Evolutionary conservation across 2,329 filamentous ascomycete genomes (phyloP).

Genomic region (Metarhizium guizhouense): DNA sequence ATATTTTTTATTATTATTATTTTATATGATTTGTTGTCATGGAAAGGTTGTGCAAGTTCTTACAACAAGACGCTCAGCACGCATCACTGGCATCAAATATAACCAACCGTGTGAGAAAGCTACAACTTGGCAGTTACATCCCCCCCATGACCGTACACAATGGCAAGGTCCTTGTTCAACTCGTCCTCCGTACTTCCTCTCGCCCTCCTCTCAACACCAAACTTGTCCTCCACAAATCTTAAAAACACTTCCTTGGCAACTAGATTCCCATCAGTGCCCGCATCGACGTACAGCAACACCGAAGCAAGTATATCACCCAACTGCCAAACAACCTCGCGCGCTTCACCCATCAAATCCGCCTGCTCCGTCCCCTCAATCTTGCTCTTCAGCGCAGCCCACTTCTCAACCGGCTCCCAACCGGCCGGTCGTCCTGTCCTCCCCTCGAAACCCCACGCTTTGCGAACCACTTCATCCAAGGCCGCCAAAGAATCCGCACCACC

Average conservation of each 20-base stretch:
- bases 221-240: constrained; percentile 27
- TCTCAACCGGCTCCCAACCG: constrained; percentile 20
- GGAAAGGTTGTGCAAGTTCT: too few relatives aligned
- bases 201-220: constrained; percentile 6
- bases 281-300: constrained; percentile 33
- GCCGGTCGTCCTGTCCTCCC: constrained; percentile 14
- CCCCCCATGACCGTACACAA: constrained; percentile 25
- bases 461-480: constrained; percentile 34
- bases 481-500: constrained; percentile 26
- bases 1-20: too few relatives aligned
- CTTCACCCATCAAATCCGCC: constrained; percentile 34
- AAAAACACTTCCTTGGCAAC: constrained; percentile 29
- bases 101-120: constrained; percentile 1
- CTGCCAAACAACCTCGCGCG: constrained; percentile 33
- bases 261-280: constrained; percentile 23
- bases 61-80: neutral
- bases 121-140: constrained; percentile 14
- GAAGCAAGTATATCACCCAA: constrained; percentile 35
- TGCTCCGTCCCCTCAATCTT: constrained; percentile 25
- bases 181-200: constrained; percentile 15
- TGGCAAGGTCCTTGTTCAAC: constrained; percentile 21
- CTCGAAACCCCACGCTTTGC: constrained; percentile 13
- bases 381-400: constrained; percentile 31
- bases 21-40: too few relatives aligned
- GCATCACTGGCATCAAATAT: neutral